These are phyloP conservation scores for Plasmopara halstedii DNA, from an alignment of 352 stramenopile species.

Conservation along the genomic window DNA sequence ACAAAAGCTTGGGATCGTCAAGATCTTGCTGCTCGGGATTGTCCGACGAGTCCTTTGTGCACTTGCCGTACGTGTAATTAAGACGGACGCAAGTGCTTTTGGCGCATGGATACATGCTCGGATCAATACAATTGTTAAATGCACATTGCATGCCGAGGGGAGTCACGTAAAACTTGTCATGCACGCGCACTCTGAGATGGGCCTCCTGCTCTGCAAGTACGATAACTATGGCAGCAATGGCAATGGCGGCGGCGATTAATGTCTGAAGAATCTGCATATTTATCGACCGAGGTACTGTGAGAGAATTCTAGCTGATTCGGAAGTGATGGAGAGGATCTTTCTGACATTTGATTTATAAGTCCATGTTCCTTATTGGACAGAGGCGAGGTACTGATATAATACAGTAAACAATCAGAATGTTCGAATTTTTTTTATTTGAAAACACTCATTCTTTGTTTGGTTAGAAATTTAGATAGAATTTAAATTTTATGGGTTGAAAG, in stretches of 20 bases:
- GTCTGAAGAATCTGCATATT: slow-evolving; percentile 25
- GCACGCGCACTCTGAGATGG: slow-evolving; percentile 31
- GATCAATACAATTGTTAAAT: slow-evolving; percentile 48
- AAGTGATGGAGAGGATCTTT: background rate
- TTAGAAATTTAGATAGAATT: no score
- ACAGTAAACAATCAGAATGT: no score
- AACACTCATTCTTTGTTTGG: no score
- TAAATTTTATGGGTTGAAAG: no score
- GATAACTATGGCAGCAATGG: slow-evolving; percentile 9
- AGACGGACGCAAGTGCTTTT: slow-evolving; percentile 40
- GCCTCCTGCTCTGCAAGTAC: slow-evolving; percentile 23
- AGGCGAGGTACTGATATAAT: background rate
- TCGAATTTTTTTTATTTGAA: no score
- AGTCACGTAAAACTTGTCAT: slow-evolving; percentile 50
- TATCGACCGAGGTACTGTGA: background rate
- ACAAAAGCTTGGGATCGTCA: slow-evolving; percentile 27
- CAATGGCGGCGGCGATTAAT: slow-evolving; percentile 4
- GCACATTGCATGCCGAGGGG: slow-evolving; percentile 47
- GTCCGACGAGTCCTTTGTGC: slow-evolving; percentile 18
- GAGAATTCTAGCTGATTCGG: background rate
- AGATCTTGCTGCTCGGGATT: slow-evolving; percentile 13
- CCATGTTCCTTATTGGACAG: background rate
- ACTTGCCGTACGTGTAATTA: slow-evolving; percentile 51
- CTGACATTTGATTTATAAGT: background rate
- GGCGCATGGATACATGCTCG: slow-evolving; percentile 46